Conservation (phyloP, 148 eudicot genomes). For the Silene latifolia region DNA sequence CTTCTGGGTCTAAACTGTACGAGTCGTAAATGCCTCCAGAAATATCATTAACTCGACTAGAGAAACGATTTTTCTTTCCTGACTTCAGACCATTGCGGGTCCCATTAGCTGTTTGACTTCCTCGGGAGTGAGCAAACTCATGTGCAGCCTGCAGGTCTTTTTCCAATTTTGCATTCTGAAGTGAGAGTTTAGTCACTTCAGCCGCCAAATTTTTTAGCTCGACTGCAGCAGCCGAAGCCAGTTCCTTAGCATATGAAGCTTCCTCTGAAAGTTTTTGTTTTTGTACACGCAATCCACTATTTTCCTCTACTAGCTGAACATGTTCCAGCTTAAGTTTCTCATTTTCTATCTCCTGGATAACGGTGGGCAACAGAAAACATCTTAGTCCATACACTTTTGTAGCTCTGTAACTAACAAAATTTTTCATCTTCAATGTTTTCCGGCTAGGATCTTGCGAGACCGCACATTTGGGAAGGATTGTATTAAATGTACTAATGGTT, state of each 20-base stretch:
- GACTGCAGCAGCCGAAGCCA: conserved; percentile 97
- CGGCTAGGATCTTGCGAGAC: not conserved
- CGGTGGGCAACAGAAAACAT: not conserved
- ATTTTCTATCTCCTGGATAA: conserved; percentile 71
- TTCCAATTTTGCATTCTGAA: conserved; percentile 81
- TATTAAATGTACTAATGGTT: not conserved
- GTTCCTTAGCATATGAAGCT: conserved; percentile 94
- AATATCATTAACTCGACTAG: conserved; percentile 54
- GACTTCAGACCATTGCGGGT: conserved; percentile 54
- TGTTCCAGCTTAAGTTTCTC: conserved; percentile 74
- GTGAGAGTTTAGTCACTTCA: conserved; percentile 79
- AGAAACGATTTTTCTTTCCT: conserved; percentile 57
- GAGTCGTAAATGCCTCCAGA: conserved; percentile 50
- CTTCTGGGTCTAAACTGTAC: conserved; percentile 64
- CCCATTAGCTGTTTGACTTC: conserved; percentile 39
- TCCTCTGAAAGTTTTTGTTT: conserved; percentile 89
- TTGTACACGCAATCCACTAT: conserved; percentile 82
- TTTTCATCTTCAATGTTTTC: not conserved
- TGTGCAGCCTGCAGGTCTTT: conserved; percentile 74
- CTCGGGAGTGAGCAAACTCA: conserved; percentile 49
- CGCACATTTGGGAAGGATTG: not conserved
- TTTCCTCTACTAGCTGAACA: conserved; percentile 66
- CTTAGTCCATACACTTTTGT: not conserved
- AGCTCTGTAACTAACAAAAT: not conserved
- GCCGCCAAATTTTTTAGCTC: conserved; percentile 93